Evolutionary conservation across 257 asterid species (phyloP), one percentile per base, ranked within the genome.

Genomic region (Striga asiatica): DNA sequence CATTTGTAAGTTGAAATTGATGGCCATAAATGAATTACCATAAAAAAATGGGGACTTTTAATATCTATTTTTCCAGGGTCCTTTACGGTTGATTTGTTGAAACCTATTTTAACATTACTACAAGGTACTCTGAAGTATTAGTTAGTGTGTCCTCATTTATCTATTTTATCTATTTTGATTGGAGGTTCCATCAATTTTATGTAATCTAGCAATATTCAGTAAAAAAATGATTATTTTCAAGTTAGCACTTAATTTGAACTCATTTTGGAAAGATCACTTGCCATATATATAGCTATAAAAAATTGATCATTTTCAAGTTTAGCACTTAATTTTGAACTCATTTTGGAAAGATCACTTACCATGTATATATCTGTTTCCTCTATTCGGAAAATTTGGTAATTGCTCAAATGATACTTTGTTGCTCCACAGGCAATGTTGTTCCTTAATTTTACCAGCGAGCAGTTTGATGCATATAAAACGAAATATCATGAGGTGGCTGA

Each of bases 341-440:
- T n/a, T n/a, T 22, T 48, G 22, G 4, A 23, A 35, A 60, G 4
- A 17, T 39, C 32, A 11, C 17, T 27, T 46, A 9, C 32, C 3
- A 56, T 41, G 21, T 46, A 50, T 12, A n/a, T 9, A 50, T 12
- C 11, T 7, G 23, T 47, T 62, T 25, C 6, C 11, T 54, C n/a
- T 29, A 28, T 13, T 25, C 10, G 27, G n/a, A 24, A 52, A 50
- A 24, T n/a, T 50, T 25, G 60, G 6, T 32, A 16, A 24, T 54
- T 58, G 48, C 64, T 49, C 58, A 50, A 27, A 23, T 45, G 42
- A 4, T 14, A 24, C 64, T 17, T 20, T 64, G 56, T 64, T 54
- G 63, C 57, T 70, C 68, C 56, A 54, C 93, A 89, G 98, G 94
- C 84, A 46, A 81, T 89, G 94, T 48, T 89, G 77, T 89, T 83